phyloP scores from a whole-genome alignment of 2,329 filamentous ascomycete genomes.

The Penicillium sp. region DNA sequence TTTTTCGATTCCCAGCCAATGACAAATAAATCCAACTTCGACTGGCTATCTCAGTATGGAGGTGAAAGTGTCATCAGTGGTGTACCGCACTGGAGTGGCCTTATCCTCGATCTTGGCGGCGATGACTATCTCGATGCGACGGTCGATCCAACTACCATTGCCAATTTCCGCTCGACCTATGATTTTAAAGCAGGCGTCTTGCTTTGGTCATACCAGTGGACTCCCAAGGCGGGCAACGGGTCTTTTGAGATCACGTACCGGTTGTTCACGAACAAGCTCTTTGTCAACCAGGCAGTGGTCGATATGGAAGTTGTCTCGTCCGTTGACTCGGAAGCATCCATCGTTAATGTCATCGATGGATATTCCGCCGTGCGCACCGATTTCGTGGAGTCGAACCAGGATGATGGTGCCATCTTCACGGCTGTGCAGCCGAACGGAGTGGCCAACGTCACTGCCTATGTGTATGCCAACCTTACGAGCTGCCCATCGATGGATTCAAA shows the following conservation, averaged over 20 bases:
- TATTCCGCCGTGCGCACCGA: slow-evolving; percentile 60
- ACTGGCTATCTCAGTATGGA: slow-evolving; percentile 63
- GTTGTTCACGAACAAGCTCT: slow-evolving; percentile 60
- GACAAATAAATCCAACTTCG: slow-evolving; percentile 58
- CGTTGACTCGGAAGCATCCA: slow-evolving; percentile 49
- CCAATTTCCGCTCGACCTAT: slow-evolving; percentile 55
- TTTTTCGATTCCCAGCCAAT: slow-evolving; percentile 59
- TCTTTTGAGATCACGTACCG: slow-evolving; percentile 58
- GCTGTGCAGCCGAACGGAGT: slow-evolving; percentile 60
- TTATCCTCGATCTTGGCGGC: slow-evolving; percentile 53
- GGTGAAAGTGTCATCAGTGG: slow-evolving; percentile 66
- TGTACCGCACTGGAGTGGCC: slow-evolving; percentile 61
- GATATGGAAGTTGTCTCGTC: slow-evolving; percentile 55
- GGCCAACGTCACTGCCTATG: slow-evolving; percentile 57
- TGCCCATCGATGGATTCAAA: slow-evolving; percentile 39
- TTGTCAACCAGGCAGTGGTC: slow-evolving; percentile 57
- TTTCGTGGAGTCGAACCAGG: slow-evolving; percentile 52
- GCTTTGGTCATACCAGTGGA: slow-evolving; percentile 63
- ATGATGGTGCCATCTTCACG: slow-evolving; percentile 56
- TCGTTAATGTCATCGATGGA: slow-evolving; percentile 64
- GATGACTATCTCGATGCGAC: slow-evolving; percentile 55
- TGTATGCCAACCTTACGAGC: slow-evolving; percentile 44
- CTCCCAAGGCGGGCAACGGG: slow-evolving; percentile 44
- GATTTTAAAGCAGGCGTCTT: slow-evolving; percentile 59
- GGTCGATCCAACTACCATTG: slow-evolving; percentile 54